Evolutionary conservation across 2,329 filamentous ascomycete species (phyloP).

Genomic region (Cladosporium sp.): DNA sequence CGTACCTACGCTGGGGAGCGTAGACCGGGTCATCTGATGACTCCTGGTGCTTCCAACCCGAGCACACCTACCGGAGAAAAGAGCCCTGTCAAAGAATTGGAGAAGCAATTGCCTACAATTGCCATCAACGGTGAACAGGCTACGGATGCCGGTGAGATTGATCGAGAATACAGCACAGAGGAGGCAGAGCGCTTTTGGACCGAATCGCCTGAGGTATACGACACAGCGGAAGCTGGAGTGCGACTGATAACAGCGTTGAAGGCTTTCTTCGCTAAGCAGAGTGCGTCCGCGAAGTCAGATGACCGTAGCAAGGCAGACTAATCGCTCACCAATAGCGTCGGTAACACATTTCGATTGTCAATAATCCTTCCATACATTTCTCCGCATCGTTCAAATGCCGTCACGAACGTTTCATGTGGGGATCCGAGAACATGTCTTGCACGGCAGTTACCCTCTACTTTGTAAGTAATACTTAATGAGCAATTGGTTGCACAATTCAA

Average conservation of each 20-base stretch:
- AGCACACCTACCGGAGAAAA: slow-evolving; percentile 3
- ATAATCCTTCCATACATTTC: neutral
- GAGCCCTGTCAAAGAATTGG: slow-evolving; percentile 8
- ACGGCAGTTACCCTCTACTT: neutral
- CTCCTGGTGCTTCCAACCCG: slow-evolving; percentile 3
- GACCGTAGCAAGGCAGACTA: slow-evolving; percentile 14
- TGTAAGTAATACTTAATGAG: neutral
- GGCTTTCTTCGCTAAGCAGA: slow-evolving; percentile 6
- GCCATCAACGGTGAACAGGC: slow-evolving; percentile 11
- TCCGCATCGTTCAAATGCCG: neutral
- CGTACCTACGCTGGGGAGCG: slow-evolving; percentile 17
- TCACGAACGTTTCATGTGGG: neutral
- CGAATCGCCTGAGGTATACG: slow-evolving; percentile 9
- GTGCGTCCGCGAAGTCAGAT: neutral
- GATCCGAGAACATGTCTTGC: neutral
- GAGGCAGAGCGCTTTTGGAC: slow-evolving; percentile 19
- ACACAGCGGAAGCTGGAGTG: slow-evolving; percentile 13
- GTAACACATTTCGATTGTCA: neutral
- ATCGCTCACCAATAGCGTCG: neutral
- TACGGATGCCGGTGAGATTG: neutral
- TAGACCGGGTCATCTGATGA: neutral
- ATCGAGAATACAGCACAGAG: slow-evolving; percentile 14
- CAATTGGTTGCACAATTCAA: neutral
- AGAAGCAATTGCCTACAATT: slow-evolving; percentile 16
- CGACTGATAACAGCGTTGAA: slow-evolving; percentile 13